These are phyloP conservation scores for Isatis tinctoria DNA, from an alignment of 345 rosid genomes.

Conservation along the genomic window DNA sequence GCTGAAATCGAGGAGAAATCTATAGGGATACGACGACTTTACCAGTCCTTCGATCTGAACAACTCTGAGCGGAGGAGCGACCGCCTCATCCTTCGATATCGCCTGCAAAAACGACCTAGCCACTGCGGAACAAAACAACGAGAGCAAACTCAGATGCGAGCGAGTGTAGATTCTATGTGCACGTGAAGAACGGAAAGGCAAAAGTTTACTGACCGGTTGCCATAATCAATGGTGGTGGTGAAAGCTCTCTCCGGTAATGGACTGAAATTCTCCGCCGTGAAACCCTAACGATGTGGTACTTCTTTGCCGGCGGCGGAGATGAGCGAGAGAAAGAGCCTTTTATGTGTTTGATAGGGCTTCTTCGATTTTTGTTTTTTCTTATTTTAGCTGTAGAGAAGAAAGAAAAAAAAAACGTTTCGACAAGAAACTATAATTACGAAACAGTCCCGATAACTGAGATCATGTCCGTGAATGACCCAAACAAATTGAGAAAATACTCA, in stretches of 20 bases:
- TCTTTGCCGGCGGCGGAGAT: slow-evolving; percentile 25
- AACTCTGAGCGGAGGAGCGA: slow-evolving; percentile 82
- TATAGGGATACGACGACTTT: neutral
- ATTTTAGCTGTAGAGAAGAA: neutral
- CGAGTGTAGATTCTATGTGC: neutral
- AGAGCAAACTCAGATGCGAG: neutral
- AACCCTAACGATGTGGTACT: slow-evolving; percentile 1
- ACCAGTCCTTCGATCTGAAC: slow-evolving; percentile 99
- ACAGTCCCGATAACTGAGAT: neutral
- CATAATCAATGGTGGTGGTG: neutral
- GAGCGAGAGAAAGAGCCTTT: neutral
- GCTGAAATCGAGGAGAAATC: neutral
- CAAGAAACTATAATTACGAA: neutral
- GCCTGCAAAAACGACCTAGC: slow-evolving; percentile 84
- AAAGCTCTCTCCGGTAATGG: neutral
- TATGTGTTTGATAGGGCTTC: slow-evolving; percentile 30
- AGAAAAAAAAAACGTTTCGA: neutral
- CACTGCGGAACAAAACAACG: slow-evolving; percentile 29
- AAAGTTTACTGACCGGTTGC: slow-evolving; percentile 26
- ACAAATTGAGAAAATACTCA: neutral
- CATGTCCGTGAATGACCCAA: neutral
- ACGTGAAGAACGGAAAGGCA: neutral
- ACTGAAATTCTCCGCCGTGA: slow-evolving; percentile 19
- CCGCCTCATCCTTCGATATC: slow-evolving; percentile 76
- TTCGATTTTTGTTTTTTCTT: neutral